Evolutionary conservation across 1,139 yeast species (phyloP), one percentile per base, ranked within the genome.

Genomic region (Debaryomyces udenii): DNA sequence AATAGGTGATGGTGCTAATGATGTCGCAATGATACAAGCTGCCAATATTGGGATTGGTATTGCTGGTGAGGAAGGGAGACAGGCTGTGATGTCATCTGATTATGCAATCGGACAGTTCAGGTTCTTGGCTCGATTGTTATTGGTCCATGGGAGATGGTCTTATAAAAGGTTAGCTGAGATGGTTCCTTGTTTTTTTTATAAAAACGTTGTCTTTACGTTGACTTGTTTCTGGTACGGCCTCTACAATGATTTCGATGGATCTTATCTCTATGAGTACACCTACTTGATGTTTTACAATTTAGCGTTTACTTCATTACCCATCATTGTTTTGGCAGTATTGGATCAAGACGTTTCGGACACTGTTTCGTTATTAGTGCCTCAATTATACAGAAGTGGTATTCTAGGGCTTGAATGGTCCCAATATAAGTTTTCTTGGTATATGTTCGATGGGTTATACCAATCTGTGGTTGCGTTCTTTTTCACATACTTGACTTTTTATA

Each of bases 11-110:
- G 86, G 86, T 46, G 83, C 86, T 16, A 80, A 80, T 55, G 86
- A 80, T 59, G 86, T 80, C 37, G 83, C 86, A 6, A 80, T 80
- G 86, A 80, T 80, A 48, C 86, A 80, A 58, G 77, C 83, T 7
- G 83, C 86, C 3, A 76, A 80, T 57, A 78, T 80, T 35, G 86
- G 86, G 41, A 78, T 80, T 35, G 86, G 86, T 51, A 80, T 80
- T 51, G 86, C 84, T 3, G 86, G 86, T 46, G 84, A 80, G 60
- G 86, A 80, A 61, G 86, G 86, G 48, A 62, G 85, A 51, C 85
- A 80, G 56, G 85, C 85, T 1, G 85, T 76, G 7, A 80, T 80
- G 85, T 77, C 83, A 2, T 76, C 84, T 1, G 86, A 80, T 59
- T 80, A 80, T 56, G 85, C 81, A n/a, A 63, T 80, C 49, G 85